phyloP scores from a whole-genome alignment of 2,329 filamentous ascomycete genomes.

The Epichloe glyceriae region DNA sequence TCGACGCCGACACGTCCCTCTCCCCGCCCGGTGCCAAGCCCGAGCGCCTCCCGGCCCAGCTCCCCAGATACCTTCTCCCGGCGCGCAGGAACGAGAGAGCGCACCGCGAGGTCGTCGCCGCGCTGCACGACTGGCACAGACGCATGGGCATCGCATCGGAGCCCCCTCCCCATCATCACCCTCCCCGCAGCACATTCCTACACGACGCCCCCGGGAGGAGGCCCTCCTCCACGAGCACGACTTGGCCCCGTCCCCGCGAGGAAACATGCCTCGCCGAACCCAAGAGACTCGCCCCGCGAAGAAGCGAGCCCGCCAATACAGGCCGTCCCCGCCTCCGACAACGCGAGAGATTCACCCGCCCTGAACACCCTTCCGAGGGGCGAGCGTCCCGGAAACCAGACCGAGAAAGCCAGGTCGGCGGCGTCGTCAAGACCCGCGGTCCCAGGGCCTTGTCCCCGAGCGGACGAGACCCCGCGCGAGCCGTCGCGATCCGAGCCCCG shows the following conservation, averaged over 20 bases:
- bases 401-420: too few relatives aligned
- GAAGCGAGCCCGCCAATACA: not conserved
- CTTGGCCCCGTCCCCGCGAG: not conserved
- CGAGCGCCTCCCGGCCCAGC: constrained; percentile 66
- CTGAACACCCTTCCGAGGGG: too few relatives aligned
- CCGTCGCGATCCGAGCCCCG: too few relatives aligned
- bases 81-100: constrained; percentile 39
- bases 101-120: constrained; percentile 46
- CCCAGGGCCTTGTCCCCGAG: too few relatives aligned
- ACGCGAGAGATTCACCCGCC: not conserved
- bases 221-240: not conserved
- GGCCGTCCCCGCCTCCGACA: not conserved
- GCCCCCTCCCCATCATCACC: not conserved
- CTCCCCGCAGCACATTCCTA: constrained; percentile 3
- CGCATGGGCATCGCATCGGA: constrained; percentile 6
- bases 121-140: constrained; percentile 34
- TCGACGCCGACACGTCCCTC: constrained; percentile 29
- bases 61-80: constrained; percentile 63
- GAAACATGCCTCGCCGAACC: not conserved
- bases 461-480: too few relatives aligned
- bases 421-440: too few relatives aligned
- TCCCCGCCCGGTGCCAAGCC: constrained; percentile 39
- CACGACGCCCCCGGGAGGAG: not conserved
- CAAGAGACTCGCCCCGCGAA: not conserved
- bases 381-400: too few relatives aligned